phyloP scores from a whole-genome alignment of 1,139 yeast genomes.

The Candida sanyaensis region DNA sequence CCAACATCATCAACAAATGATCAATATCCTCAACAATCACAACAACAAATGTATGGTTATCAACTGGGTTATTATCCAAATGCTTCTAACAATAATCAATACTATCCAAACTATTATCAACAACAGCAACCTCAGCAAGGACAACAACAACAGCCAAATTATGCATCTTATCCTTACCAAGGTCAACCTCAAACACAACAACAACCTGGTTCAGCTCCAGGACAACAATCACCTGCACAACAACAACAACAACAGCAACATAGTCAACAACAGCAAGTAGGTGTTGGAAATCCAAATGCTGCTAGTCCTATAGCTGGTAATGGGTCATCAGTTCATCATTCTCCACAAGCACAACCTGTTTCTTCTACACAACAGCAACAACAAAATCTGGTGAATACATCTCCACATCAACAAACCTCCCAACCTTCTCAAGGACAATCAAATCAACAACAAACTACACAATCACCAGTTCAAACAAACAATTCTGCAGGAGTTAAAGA shows the following conservation, averaged over 20 bases:
- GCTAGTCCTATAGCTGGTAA: constrained; percentile 2
- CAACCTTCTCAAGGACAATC: background rate
- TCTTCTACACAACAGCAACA: background rate
- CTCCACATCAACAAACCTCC: background rate
- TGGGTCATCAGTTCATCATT: constrained; percentile 2
- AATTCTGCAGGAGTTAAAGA: background rate
- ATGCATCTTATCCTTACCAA: constrained; percentile 1
- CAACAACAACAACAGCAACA: background rate
- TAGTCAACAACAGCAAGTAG: background rate
- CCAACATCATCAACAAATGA: constrained; percentile 12
- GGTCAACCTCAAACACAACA: background rate
- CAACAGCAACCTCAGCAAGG: too few species aligned
- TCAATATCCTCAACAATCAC: constrained; percentile 12
- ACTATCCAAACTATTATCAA: constrained; percentile 19
- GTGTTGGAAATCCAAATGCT: background rate
- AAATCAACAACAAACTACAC: constrained; percentile 2
- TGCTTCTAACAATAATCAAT: constrained; percentile 13
- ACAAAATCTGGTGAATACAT: background rate
- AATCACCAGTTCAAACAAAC: constrained; percentile 1
- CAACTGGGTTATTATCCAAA: constrained; percentile 20
- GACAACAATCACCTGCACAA: constrained; percentile 1
- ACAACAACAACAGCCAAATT: constrained; percentile 11
- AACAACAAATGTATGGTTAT: constrained; percentile 18
- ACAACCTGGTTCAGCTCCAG: background rate
- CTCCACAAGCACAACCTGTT: constrained; percentile 2